phyloP scores from a whole-genome alignment of 1,284 basidiomycete genomes.

The Puccinia coronata region DNA sequence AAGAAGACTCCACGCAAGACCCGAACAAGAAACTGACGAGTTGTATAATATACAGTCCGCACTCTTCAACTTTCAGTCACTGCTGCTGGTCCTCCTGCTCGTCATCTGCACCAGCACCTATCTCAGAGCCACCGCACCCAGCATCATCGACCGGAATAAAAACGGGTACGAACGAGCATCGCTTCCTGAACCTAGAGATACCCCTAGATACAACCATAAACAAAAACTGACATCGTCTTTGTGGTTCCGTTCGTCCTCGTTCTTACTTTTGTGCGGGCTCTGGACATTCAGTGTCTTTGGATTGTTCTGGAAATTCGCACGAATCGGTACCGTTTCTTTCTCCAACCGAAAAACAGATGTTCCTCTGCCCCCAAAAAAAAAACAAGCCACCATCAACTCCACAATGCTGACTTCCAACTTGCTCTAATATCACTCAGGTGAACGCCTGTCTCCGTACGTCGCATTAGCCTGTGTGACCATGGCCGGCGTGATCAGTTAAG shows the following conservation, averaged over 20 bases:
- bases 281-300: slow-evolving; percentile 70
- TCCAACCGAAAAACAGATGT: neutral
- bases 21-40: too few relatives aligned
- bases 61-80: slow-evolving; percentile 94
- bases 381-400: neutral
- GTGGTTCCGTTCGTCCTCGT: neutral
- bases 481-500: slow-evolving; percentile 69
- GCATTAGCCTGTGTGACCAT: slow-evolving; percentile 76
- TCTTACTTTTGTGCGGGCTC: neutral
- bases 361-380: neutral
- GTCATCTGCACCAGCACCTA: slow-evolving; percentile 98
- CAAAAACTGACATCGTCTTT: slow-evolving; percentile 23
- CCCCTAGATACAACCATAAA: neutral
- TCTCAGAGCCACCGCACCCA: slow-evolving; percentile 81
- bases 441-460: slow-evolving; percentile 79
- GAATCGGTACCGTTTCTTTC: slow-evolving; percentile 68
- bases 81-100: slow-evolving; percentile 87
- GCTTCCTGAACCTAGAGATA: neutral
- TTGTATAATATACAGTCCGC: too few relatives aligned
- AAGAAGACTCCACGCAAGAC: too few relatives aligned
- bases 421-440: slow-evolving; percentile 63
- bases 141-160: slow-evolving; percentile 88
- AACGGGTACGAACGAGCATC: slow-evolving; percentile 67
- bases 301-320: slow-evolving; percentile 87
- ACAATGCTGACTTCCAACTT: slow-evolving; percentile 51